Base-by-base conservation (phyloP, 352 stramenopile genomes). In the Phytophthora pinifolia region DNA sequence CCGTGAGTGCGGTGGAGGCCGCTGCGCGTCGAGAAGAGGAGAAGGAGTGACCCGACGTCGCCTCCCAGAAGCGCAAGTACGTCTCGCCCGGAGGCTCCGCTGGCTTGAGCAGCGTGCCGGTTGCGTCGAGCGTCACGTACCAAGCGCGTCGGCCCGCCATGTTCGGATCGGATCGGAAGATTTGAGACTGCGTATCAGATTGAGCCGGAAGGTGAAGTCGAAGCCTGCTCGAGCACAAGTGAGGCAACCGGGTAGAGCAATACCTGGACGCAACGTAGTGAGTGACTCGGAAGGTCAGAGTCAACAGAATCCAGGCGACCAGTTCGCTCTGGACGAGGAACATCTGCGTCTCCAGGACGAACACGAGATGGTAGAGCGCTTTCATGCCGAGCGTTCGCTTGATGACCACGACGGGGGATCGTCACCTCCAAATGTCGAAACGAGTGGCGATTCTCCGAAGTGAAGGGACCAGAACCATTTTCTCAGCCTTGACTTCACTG, bases 91-190 rank as follows among this genome's bases (percentile, higher is more conserved):
- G 64, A 34, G 61, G 14, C 45, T 76, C 68, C n/a, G 68, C 72
- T 18, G 65, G 75, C 3, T 65, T 72, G 36, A 91, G 37, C 42
- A 93, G 62, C 54, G 83, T 93, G 32, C 77, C 79, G n/a, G 77
- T 93, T 27, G 74, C 79, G 53, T 93, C 83, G 34, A 93, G 60
- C 46, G 83, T 90, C 37, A 87, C 65, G 37, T 56, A 74, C 61
- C 60, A 76, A 9, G 47, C 8, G 9, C 36, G 51, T 33, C 52
- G 30, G n/a, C 39, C n/a, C 4, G 25, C 15, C 62, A 67, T 60
- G n/a, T 9, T 54, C 25, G 25, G 25, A 9, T 29, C 6, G 14
- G 14, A 34, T 47, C 18, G 13, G 18, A 17, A 41, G 35, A 14
- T 41, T 14, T 41, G 25, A n/a, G n/a, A 29, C 25, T 29, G 25